Evolutionary conservation across 768 basidiomycete genomes (phyloP).

Genomic region (Saitozyma podzolica): DNA sequence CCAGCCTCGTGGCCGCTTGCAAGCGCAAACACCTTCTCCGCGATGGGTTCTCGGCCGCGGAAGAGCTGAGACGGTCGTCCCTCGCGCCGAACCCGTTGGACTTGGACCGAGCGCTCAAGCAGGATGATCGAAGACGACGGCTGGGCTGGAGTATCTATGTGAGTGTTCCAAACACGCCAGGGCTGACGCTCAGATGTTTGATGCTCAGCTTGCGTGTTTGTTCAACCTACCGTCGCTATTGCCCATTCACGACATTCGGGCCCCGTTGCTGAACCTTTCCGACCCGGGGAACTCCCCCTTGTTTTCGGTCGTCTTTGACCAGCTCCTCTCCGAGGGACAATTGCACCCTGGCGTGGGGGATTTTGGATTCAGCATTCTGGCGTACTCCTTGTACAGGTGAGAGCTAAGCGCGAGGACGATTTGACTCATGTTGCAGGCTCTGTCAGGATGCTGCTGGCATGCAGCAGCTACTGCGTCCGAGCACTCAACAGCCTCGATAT

Average conservation of each 20-base stretch:
- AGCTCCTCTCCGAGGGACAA: background rate
- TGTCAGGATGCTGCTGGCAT: constrained; percentile 6
- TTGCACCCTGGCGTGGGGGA: constrained; percentile 7
- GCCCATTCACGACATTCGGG: constrained; percentile 6
- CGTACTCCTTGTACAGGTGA: constrained; percentile 17
- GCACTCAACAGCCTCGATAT: background rate
- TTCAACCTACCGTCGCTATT: constrained; percentile 12
- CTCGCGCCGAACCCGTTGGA: constrained; percentile 1
- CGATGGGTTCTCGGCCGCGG: background rate
- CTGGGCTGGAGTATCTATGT: constrained; percentile 25
- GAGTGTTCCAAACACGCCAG: background rate
- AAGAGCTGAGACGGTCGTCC: background rate
- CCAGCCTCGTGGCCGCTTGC: constrained; percentile 11
- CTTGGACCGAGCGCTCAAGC: constrained; percentile 8
- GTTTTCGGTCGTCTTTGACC: constrained; percentile 6
- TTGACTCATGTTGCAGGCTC: constrained; percentile 4
- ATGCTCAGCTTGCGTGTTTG: constrained; percentile 21
- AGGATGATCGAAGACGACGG: constrained; percentile 14
- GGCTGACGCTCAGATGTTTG: constrained; percentile 12
- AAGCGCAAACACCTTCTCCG: constrained; percentile 15
- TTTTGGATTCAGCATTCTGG: constrained; percentile 11
- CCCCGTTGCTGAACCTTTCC: constrained; percentile 5
- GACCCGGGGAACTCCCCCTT: background rate
- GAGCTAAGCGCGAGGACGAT: background rate
- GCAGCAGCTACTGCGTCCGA: background rate